A percentile compares a stretch with the other conserved stretches of the same genome.
Evolutionary conservation across 1,139 yeast genomes (phyloP).

Genomic region (Suhomyces ambrosiae): DNA sequence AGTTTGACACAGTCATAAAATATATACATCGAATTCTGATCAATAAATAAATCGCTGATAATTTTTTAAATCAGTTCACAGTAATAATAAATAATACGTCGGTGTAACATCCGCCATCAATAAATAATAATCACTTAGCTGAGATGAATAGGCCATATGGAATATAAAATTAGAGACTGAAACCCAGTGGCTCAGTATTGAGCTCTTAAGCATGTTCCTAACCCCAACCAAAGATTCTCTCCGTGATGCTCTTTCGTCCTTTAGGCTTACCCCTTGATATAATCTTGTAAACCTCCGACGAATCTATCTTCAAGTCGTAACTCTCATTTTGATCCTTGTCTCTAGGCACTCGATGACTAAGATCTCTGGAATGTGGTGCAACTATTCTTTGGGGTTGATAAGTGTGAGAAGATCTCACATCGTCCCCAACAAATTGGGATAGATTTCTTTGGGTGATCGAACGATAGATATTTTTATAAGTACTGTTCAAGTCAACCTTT

Average conservation of each 20-base stretch:
- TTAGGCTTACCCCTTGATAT: constrained; percentile 8
- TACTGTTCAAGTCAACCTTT: constrained; percentile 26
- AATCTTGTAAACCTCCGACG: constrained; percentile 21
- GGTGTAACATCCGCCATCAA: too few species aligned
- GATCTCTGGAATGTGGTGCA: constrained; percentile 1
- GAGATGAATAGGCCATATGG: too few species aligned
- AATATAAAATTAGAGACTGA: too few species aligned
- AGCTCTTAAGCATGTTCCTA: background rate
- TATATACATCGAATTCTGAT: too few species aligned
- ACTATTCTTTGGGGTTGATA: constrained; percentile 6
- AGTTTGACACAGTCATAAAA: too few species aligned
- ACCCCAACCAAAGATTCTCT: constrained; percentile 19
- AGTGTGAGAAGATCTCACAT: constrained; percentile 11
- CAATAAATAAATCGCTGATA: too few species aligned
- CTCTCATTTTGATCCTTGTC: background rate
- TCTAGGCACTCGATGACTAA: background rate
- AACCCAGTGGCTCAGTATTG: too few species aligned
- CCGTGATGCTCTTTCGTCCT: constrained; percentile 12
- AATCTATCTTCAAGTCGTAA: constrained; percentile 11
- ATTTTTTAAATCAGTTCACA: too few species aligned
- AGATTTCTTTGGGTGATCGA: constrained; percentile 41
- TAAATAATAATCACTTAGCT: too few species aligned
- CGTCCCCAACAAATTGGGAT: constrained; percentile 22
- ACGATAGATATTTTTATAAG: constrained; percentile 39
- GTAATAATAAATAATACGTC: too few species aligned